Base-by-base conservation (phyloP, 768 basidiomycete species). In the Boletus coccyginus region DNA sequence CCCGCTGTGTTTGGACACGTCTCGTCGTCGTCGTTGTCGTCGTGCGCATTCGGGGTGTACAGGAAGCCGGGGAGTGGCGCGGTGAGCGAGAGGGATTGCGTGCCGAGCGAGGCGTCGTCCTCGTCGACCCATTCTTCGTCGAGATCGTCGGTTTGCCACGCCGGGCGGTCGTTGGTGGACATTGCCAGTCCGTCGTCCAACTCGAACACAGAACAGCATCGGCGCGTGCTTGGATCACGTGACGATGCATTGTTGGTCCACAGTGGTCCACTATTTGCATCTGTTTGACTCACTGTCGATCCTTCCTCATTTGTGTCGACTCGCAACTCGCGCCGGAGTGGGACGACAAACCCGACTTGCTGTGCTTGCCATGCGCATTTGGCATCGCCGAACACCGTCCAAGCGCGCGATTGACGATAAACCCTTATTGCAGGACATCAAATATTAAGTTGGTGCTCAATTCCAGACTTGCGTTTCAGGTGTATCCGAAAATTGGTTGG, bases 51-150 rank as follows among this genome's bases (percentile, higher is more conserved):
- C 2, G 77, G 78, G 45, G 81, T 81, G 51, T 77, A 79, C 55
- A 85, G 48, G 44, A 62, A 65, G 33, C 79, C 79, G 47, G 74
- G 76, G n/a, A 82, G 81, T 52, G 79, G 82, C 46, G 75, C 73
- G 45, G 84, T 85, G 61, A 86, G 75, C 41, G 86, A 86, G 52
- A 86, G 74, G 50, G 84, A 81, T 72, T 76, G 76, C 57, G 83
- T 79, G 66, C 79, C 75, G 42, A 73, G 53, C 19, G 62, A 72
- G 43, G 65, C 67, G 45, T 72, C 72, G 47, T 75, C 73, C 41
- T 80, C 74, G 41, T 93, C 91, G 56, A 90, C 77, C 94, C 94
- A 97, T 76, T 95, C 94, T 62, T 95, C 93, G 56, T 85, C 87
- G 8, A 97, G 82, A 67, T 95, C 94, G 52, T 91, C 90, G 1